Base-by-base conservation (phyloP, 495 filamentous ascomycete species). In the Chaetomidium leptoderma region DNA sequence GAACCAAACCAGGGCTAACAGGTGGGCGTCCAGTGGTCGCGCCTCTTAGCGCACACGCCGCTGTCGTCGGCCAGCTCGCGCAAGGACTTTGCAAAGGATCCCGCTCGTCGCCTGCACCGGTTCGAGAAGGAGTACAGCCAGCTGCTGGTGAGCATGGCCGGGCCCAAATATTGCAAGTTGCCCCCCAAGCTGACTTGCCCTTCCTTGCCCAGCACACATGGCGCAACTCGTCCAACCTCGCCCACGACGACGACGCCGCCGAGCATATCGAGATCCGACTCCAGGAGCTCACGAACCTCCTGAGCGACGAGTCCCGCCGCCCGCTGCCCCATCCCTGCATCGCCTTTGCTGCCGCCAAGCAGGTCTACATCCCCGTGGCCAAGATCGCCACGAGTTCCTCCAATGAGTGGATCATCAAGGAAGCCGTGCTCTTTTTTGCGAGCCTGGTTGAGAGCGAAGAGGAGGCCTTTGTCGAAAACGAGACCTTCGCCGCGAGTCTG, bases 401-500 rank as follows among this genome's bases (percentile, higher is more conserved):
- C 64, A 85, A 91, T 67, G 89, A 92, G 57, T 83, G 76, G 65
- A 81, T 96, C 60, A 83, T 96, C 53, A 81, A 85, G 40, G 89
- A 89, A 60, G 87, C 86, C n/a, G 86, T 96, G 33, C 74, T 82
- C 14, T 82, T 95, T 62, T 96, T 96, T 72, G 87, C 87, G 42
- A 90, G 88, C 7, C 78, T 99, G 45, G 87, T 99, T 60, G 92
- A 99, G 63, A 92, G 90, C 67, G 92, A 97, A 81, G 91, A 96
- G 68, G 92, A 96, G 63, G 88, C 90, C 39, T 93, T 97, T 59
- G 83, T 96, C 26, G 87, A 91, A 60, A 90, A 87, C 62, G 81
- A 88, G 30, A 76, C 80, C 35, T 99, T 99, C 68, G 89, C 92
- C 3, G 81, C 85, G 45, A 87, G 88, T 59, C 69, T 97, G 61